Percentiles rank a stretch among this genome's conserved stretches.
phyloP scores from a whole-genome alignment of 2,329 filamentous ascomycete species.

The Diaporthe velutina region DNA sequence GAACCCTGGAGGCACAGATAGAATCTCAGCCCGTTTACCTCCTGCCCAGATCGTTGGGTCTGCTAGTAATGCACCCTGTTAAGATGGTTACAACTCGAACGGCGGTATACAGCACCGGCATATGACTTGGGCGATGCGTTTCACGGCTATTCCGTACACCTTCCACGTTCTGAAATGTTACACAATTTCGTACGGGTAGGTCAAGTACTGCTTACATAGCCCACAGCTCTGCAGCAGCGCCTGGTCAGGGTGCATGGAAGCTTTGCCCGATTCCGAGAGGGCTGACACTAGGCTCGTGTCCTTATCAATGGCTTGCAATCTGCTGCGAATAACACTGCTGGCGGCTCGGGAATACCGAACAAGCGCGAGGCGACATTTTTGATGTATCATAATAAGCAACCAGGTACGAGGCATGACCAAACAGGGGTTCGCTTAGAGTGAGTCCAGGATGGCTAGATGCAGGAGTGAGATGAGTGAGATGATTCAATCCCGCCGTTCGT shows the following conservation, averaged over 20 bases:
- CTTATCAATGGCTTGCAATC: background rate
- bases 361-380: background rate
- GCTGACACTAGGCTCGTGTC: background rate
- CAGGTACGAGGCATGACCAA: background rate
- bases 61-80: constrained; percentile 1
- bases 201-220: too few relatives aligned
- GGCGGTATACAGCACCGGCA: background rate
- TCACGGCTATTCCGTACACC: background rate
- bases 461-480: background rate
- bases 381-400: constrained; percentile 3
- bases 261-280: background rate
- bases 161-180: background rate
- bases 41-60: background rate
- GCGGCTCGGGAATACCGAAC: background rate
- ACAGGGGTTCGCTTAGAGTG: background rate
- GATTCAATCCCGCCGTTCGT: background rate
- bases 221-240: background rate
- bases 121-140: background rate
- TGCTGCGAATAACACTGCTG: background rate
- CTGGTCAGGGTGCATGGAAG: background rate
- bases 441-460: background rate
- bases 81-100: background rate
- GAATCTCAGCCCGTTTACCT: background rate
- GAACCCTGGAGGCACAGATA: constrained; percentile 1
- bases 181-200: background rate